Base-by-base conservation (phyloP, 345 rosid species). In the Aurinia saxatilis region DNA sequence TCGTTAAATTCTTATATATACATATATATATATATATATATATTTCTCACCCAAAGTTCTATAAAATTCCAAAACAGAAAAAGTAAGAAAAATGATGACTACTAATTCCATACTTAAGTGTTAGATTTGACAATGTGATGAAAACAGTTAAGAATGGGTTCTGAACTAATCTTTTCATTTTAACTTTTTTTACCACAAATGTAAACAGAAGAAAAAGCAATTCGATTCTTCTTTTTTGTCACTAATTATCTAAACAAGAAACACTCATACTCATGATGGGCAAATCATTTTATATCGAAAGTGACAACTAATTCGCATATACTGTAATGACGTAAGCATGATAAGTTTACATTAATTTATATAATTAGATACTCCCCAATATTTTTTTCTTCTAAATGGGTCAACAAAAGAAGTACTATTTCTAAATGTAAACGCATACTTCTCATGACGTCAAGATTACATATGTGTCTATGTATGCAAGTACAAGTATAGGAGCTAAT, bases 401-500 rank as follows among this genome's bases (percentile, higher is more conserved):
- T 27, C 30, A 5, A 27, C 30, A 27, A 27, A 27, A 27, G 30
- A 27, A 27, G 5, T 6, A 27, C n/a, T 2, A 27, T 27, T 27
- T 27, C 30, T 27, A 27, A 27, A 27, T 27, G 3, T 6, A 5
- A 27, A 5, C 30, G 5, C 30, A 27, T 27, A 27, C 30, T 27
- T 41, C 0, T 14, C 51, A 27, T 71, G 75, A 71, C 75, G 70
- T 56, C 65, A 64, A 49, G 25, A 10, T 63, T 56, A 58, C 70
- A 47, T 64, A 63, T 41, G 54, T 57, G 40, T 49, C 31, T 63
- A 71, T 71, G 75, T 71, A 71, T 57, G 70, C 70, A 71, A 49
- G 58, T 46, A 41, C 17, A 42, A 68, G 38, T 25, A 38, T 50
- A 41, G 50, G 25, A 27, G 31, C 18, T 51, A 31, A 31, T 63